Evolutionary conservation across 2,329 filamentous ascomycete genomes (phyloP).

Genomic region (Epichloe festucae): DNA sequence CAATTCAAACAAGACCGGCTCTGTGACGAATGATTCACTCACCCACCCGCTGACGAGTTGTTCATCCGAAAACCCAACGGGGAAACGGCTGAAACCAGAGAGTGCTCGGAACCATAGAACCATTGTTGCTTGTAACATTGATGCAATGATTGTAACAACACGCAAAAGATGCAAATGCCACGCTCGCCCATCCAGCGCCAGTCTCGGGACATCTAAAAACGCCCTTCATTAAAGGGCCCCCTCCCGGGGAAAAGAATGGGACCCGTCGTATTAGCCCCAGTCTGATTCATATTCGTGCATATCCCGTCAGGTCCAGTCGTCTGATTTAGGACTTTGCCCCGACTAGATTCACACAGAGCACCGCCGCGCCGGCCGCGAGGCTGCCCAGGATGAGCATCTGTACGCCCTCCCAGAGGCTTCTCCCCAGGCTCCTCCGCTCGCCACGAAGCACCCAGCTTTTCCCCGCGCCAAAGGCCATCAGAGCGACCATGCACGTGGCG

Average conservation of each 20-base stretch:
- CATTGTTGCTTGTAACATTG: neutral
- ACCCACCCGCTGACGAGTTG: too few relatives aligned
- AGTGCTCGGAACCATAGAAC: neutral
- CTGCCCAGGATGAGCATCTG: slow-evolving; percentile 23
- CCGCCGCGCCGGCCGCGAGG: slow-evolving; percentile 19
- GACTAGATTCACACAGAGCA: slow-evolving; percentile 17
- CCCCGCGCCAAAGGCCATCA: slow-evolving; percentile 43
- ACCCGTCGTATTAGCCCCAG: too few relatives aligned
- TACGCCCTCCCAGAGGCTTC: slow-evolving; percentile 17
- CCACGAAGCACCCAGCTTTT: slow-evolving; percentile 32
- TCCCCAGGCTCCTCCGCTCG: slow-evolving; percentile 4
- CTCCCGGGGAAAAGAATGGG: too few relatives aligned
- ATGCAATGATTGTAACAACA: neutral
- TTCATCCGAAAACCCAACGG: too few relatives aligned
- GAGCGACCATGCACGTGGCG: slow-evolving; percentile 36
- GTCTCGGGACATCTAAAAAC: neutral
- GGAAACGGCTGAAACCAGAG: too few relatives aligned
- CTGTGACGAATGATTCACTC: too few relatives aligned
- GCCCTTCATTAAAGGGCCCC: neutral
- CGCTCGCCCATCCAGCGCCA: neutral
- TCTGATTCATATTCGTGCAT: neutral
- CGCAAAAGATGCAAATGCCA: neutral
- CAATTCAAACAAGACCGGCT: too few relatives aligned
- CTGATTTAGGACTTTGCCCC: slow-evolving; percentile 5
- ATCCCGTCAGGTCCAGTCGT: neutral